Conservation (phyloP, 768 basidiomycete species). For the Xanthoconium purpureum region DNA sequence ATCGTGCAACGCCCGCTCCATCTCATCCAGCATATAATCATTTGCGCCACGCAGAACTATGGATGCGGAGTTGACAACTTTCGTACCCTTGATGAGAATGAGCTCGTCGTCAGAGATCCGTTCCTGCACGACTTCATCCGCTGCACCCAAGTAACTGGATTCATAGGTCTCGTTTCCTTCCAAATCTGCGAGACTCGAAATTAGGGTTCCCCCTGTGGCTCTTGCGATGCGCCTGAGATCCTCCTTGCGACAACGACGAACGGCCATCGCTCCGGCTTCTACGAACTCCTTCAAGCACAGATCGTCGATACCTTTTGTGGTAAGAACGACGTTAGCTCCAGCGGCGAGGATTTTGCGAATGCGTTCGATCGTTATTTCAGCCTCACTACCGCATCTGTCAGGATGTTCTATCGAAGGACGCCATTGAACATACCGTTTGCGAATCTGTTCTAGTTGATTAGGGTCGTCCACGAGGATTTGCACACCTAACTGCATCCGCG, state of each 20-base stretch:
- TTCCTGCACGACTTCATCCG: slow-evolving; percentile 96
- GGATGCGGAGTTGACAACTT: slow-evolving; percentile 89
- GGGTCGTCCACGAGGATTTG: slow-evolving; percentile 98
- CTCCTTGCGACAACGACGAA: slow-evolving; percentile 95
- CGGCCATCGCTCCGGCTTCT: slow-evolving; percentile 98
- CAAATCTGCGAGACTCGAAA: slow-evolving; percentile 90
- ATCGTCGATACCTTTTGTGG: slow-evolving; percentile 98
- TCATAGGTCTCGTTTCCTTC: slow-evolving; percentile 99
- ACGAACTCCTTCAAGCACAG: slow-evolving; percentile 98
- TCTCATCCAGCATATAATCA: slow-evolving; percentile 99
- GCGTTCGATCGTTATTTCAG: slow-evolving; percentile 93
- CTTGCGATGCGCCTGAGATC: slow-evolving; percentile 95
- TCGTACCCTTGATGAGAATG: slow-evolving; percentile 96
- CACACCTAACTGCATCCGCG: slow-evolving; percentile 96
- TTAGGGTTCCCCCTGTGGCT: slow-evolving; percentile 91
- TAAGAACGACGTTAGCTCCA: slow-evolving; percentile 95
- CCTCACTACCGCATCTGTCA: slow-evolving; percentile 59
- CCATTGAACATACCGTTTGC: slow-evolving; percentile 63
- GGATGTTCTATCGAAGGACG: background rate
- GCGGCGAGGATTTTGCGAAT: slow-evolving; percentile 94
- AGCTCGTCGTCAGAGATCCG: slow-evolving; percentile 98
- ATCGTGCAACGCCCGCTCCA: slow-evolving; percentile 96
- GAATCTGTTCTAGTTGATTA: slow-evolving; percentile 92
- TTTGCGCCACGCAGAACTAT: slow-evolving; percentile 96
- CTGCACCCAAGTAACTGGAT: slow-evolving; percentile 81